phyloP scores from a whole-genome alignment of 305 asterid genomes.

The Fraxinus albicans region DNA sequence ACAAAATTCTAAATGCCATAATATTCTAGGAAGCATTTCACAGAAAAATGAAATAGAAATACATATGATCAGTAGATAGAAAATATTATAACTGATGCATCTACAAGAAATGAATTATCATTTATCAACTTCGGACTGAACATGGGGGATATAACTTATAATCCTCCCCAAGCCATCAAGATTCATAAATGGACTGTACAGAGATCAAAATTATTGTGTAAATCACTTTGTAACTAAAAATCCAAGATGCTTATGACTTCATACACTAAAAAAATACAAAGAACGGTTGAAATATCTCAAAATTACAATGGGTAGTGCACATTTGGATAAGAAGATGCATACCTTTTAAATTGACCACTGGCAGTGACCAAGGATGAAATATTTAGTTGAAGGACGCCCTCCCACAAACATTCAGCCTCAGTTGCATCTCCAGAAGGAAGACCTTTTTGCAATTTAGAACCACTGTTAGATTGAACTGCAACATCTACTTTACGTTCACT shows the following conservation, averaged over 20 bases:
- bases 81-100: neutral
- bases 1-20: neutral
- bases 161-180: neutral
- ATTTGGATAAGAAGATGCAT: constrained; percentile 15
- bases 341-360: constrained; percentile 73
- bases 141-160: neutral
- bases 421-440: constrained; percentile 27
- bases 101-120: neutral
- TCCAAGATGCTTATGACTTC: neutral
- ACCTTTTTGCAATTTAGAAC: constrained; percentile 34
- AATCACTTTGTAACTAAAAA: neutral
- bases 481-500: constrained; percentile 29
- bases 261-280: neutral
- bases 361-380: constrained; percentile 57
- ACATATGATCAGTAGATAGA: neutral
- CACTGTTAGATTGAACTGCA: constrained; percentile 25
- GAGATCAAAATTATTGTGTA: neutral
- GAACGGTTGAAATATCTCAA: neutral
- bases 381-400: constrained; percentile 71
- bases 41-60: neutral
- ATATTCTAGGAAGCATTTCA: neutral
- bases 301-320: neutral
- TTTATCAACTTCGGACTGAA: neutral
- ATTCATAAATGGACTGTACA: neutral
- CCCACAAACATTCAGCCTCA: constrained; percentile 58